Evolutionary conservation across 495 filamentous ascomycete species (phyloP), one percentile per base, ranked within the genome.

Genomic region (Neurospora intermedia): DNA sequence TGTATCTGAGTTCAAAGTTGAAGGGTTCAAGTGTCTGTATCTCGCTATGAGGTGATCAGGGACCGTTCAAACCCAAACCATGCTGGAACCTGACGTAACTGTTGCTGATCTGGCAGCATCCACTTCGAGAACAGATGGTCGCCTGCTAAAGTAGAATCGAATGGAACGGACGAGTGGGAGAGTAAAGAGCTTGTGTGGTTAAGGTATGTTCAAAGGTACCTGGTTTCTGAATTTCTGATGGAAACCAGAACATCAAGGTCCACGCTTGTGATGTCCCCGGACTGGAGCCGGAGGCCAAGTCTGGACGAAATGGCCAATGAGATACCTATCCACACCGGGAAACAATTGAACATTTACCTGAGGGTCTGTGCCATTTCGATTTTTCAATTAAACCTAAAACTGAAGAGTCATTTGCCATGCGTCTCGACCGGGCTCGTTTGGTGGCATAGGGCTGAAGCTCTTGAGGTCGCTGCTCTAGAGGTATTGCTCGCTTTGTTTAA

Each of bases 381-480:
- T 78, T 74, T 76, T 82, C 78, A 81, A 81, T 77, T 79, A 82
- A 75, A 74, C 73, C 75, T 81, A 79, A 80, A 82, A 82, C 78
- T 69, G 27, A 54, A 39, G 70, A 66, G 38, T 70, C 48, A 59
- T 23, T 74, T 69, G 72, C n/a, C 39, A 72, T 66, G 74, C 40
- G 66, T 31, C 70, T 66, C 70, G 27, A 71, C 10, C 27, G 27
- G 27, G 27, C 2, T 6, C 16, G 8, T 15, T 23, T 41, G 70
- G 20, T 39, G 69, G 35, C 38, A 70, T 38, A 42, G 69, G 35
- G 69, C 38, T 39, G 69, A 20, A 43, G 16, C 35, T 39, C 31
- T 40, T 20, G n/a, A 38, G 27, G n/a, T 20, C 45, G 23, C 31
- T 71, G 48, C 39, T 20, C 45, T 70, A 31, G 27, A 31, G 27